Percentiles rank a stretch among this genome's conserved stretches.
These are phyloP conservation scores for Domatiomyces globalis DNA, from an alignment of 2,329 filamentous ascomycete genomes.

Conservation along the genomic window DNA sequence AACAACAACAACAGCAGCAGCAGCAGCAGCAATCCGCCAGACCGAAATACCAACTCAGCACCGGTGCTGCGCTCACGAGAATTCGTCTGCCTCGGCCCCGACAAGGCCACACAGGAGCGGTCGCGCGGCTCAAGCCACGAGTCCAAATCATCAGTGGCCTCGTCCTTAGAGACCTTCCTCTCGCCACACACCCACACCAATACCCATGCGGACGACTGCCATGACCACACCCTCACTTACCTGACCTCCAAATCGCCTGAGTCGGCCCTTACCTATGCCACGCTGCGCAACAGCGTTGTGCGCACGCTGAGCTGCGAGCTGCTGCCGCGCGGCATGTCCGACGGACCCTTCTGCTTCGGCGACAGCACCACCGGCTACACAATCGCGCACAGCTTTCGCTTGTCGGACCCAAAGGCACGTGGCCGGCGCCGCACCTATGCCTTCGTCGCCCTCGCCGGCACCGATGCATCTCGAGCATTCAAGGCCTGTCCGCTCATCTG, in stretches of 20 bases:
- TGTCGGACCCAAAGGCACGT: slow-evolving; percentile 44
- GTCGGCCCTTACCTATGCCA: slow-evolving; percentile 39
- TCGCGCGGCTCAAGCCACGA: slow-evolving; percentile 18
- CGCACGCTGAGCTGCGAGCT: slow-evolving; percentile 44
- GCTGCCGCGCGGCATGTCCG: slow-evolving; percentile 41
- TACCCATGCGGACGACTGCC: slow-evolving; percentile 28
- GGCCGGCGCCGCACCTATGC: slow-evolving; percentile 44
- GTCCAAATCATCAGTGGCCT: slow-evolving; percentile 18
- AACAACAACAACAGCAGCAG: background rate
- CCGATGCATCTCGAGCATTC: slow-evolving; percentile 35
- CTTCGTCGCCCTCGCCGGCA: slow-evolving; percentile 42
- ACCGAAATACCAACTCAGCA: slow-evolving; percentile 19
- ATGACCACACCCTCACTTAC: slow-evolving; percentile 44
- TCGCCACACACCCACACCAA: slow-evolving; percentile 13
- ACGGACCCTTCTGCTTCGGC: slow-evolving; percentile 45
- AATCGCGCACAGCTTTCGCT: slow-evolving; percentile 45
- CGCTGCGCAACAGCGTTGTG: slow-evolving; percentile 43
- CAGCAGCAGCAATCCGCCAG: background rate
- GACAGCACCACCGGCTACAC: slow-evolving; percentile 43
- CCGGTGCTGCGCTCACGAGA: slow-evolving; percentile 43
- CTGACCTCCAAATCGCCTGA: slow-evolving; percentile 43
- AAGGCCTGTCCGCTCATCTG: slow-evolving; percentile 36
- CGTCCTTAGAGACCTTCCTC: slow-evolving; percentile 18
- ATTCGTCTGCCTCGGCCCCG: slow-evolving; percentile 35
- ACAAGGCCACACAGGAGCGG: slow-evolving; percentile 18